A percentile compares a stretch with the other conserved stretches of the same genome.
Evolutionary conservation across 306 rosid genomes (phyloP).

Genomic region (Cucumis sativus): DNA sequence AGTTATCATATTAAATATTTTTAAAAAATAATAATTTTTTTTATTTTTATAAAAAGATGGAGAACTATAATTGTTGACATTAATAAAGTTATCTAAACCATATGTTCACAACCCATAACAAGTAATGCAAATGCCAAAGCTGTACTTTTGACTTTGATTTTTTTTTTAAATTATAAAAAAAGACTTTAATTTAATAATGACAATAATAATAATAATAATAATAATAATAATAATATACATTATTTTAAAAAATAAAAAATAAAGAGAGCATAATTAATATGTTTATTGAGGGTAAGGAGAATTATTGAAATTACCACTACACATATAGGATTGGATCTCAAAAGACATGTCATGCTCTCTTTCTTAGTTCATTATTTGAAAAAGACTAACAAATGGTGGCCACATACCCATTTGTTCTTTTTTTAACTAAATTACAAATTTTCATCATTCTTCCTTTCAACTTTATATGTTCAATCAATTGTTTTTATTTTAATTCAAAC

Average conservation of each 20-base stretch:
- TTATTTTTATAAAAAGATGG: too few relatives aligned
- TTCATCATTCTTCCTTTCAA: too few relatives aligned
- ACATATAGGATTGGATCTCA: not conserved
- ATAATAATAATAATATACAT: not conserved
- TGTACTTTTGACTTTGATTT: not conserved
- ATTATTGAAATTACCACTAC: not conserved
- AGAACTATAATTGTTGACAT: too few relatives aligned
- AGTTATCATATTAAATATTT: too few relatives aligned
- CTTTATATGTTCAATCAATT: too few relatives aligned
- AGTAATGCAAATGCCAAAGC: not conserved
- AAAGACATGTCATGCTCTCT: not conserved
- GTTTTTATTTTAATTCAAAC: too few relatives aligned
- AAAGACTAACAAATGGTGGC: not conserved
- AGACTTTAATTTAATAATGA: not conserved
- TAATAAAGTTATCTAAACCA: too few relatives aligned
- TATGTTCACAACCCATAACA: not conserved
- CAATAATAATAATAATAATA: not conserved
- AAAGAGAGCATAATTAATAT: not conserved
- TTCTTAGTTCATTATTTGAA: not conserved
- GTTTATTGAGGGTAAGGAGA: not conserved
- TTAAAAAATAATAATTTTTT: too few relatives aligned
- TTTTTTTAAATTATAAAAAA: too few relatives aligned
- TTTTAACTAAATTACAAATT: too few relatives aligned
- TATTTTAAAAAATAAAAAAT: not conserved
- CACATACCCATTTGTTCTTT: too few relatives aligned